These are phyloP conservation scores for Aspergillus unguis DNA, from an alignment of 2,329 filamentous ascomycete species.

Conservation along the genomic window DNA sequence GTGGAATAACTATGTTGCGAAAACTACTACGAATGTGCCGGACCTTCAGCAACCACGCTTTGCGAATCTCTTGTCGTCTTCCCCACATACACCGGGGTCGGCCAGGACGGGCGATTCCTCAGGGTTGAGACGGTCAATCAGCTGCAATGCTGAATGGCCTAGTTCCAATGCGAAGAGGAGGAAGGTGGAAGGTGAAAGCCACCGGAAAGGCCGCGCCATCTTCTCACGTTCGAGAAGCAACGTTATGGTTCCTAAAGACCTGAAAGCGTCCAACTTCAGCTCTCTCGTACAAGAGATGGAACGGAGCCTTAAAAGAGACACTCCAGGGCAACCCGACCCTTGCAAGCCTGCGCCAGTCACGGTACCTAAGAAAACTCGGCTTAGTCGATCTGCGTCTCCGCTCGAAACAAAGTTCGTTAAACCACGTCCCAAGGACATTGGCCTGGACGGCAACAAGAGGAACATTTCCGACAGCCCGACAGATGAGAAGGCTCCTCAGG, in stretches of 20 bases:
- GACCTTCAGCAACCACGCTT: slow-evolving; percentile 57
- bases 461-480: neutral
- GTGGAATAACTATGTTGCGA: slow-evolving; percentile 70
- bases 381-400: slow-evolving; percentile 34
- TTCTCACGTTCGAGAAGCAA: slow-evolving; percentile 43
- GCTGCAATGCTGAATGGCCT: slow-evolving; percentile 69
- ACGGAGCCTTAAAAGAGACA: slow-evolving; percentile 43
- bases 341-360: slow-evolving; percentile 46
- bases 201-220: slow-evolving; percentile 46
- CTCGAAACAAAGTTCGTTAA: slow-evolving; percentile 14
- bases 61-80: slow-evolving; percentile 66
- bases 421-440: neutral
- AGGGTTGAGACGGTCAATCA: slow-evolving; percentile 62
- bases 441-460: neutral
- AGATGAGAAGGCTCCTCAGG: slow-evolving; percentile 14
- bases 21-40: slow-evolving; percentile 45
- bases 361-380: slow-evolving; percentile 28
- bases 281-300: slow-evolving; percentile 66
- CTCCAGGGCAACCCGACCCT: slow-evolving; percentile 28
- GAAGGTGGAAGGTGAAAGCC: slow-evolving; percentile 51
- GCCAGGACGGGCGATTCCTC: slow-evolving; percentile 42
- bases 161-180: slow-evolving; percentile 59
- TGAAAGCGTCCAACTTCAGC: slow-evolving; percentile 47
- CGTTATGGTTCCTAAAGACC: slow-evolving; percentile 36
- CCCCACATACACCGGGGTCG: slow-evolving; percentile 62